A percentile compares a stretch with the other conserved stretches of the same genome.
phyloP scores from a whole-genome alignment of 2,329 filamentous ascomycete genomes.

The Sarocladium oryzae region DNA sequence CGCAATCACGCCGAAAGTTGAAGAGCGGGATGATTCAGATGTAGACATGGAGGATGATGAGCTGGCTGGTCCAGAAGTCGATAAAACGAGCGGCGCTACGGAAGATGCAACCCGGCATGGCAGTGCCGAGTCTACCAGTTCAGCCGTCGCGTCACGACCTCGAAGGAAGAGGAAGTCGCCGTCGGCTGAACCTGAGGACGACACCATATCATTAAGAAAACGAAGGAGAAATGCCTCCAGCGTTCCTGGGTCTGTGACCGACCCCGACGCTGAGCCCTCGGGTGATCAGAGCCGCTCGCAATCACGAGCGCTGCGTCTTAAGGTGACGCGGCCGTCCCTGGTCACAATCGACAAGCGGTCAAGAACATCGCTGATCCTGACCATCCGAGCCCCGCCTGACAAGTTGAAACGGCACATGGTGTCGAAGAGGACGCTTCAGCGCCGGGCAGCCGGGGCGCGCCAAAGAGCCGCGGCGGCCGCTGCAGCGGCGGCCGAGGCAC shows the following conservation, averaged over 20 bases:
- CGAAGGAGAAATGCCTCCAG: constrained; percentile 42
- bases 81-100: not conserved
- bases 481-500: not conserved
- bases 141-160: constrained; percentile 34
- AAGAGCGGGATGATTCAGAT: constrained; percentile 24
- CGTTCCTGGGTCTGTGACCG: constrained; percentile 30
- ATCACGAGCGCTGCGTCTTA: constrained; percentile 53
- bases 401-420: constrained; percentile 30
- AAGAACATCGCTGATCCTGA: constrained; percentile 27
- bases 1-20: constrained; percentile 24
- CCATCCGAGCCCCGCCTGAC: constrained; percentile 29
- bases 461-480: not conserved
- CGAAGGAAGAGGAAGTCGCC: constrained; percentile 82
- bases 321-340: constrained; percentile 32
- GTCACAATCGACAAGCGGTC: constrained; percentile 35
- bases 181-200: constrained; percentile 56
- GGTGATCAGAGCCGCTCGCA: constrained; percentile 23
- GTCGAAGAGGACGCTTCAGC: constrained; percentile 3
- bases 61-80: not conserved
- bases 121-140: not conserved
- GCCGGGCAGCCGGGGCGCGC: not conserved
- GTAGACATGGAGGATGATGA: constrained; percentile 15
- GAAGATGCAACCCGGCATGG: constrained; percentile 54
- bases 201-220: constrained; percentile 44
- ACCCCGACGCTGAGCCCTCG: constrained; percentile 24